Conservation (phyloP, 2,329 filamentous ascomycete genomes). For the Fusarium scirpi region DNA sequence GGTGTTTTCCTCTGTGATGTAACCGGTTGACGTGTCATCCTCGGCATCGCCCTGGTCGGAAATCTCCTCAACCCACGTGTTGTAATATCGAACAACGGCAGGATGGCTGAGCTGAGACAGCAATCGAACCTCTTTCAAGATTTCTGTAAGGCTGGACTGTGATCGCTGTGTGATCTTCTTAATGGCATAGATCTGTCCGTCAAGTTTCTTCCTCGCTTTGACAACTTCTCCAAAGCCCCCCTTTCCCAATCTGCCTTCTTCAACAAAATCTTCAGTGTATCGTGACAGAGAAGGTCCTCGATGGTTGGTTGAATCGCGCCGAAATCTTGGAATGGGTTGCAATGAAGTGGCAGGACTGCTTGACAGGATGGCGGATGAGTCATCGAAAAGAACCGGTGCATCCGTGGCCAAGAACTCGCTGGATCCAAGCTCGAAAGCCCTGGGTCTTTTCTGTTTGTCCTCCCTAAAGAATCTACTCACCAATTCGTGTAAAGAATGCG, state of each 20-base stretch:
- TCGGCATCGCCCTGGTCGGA: slow-evolving; percentile 66
- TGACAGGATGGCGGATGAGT: slow-evolving; percentile 55
- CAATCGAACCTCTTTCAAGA: slow-evolving; percentile 86
- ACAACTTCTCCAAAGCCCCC: slow-evolving; percentile 97
- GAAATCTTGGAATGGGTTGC: slow-evolving; percentile 61
- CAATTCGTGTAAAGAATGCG: slow-evolving; percentile 81
- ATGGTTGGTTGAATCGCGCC: slow-evolving; percentile 70
- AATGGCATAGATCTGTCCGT: slow-evolving; percentile 93
- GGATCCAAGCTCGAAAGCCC: slow-evolving; percentile 78
- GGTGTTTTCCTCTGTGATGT: slow-evolving; percentile 55
- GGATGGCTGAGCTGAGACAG: slow-evolving; percentile 95
- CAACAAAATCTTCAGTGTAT: slow-evolving; percentile 90
- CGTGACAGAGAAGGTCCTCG: slow-evolving; percentile 71
- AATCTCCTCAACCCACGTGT: slow-evolving; percentile 89
- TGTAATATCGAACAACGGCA: slow-evolving; percentile 87
- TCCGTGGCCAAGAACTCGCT: slow-evolving; percentile 76
- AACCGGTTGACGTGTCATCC: slow-evolving; percentile 66
- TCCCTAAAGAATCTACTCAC: slow-evolving; percentile 86
- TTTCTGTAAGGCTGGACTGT: slow-evolving; percentile 81
- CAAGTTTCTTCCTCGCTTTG: slow-evolving; percentile 92
- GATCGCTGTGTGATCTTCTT: slow-evolving; percentile 94
- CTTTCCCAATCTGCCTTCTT: slow-evolving; percentile 88
- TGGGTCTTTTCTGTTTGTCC: slow-evolving; percentile 84
- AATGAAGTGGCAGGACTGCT: slow-evolving; percentile 58
- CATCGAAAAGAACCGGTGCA: slow-evolving; percentile 67